phyloP scores from a whole-genome alignment of 2,329 filamentous ascomycete genomes.

The Colletotrichum sp. region DNA sequence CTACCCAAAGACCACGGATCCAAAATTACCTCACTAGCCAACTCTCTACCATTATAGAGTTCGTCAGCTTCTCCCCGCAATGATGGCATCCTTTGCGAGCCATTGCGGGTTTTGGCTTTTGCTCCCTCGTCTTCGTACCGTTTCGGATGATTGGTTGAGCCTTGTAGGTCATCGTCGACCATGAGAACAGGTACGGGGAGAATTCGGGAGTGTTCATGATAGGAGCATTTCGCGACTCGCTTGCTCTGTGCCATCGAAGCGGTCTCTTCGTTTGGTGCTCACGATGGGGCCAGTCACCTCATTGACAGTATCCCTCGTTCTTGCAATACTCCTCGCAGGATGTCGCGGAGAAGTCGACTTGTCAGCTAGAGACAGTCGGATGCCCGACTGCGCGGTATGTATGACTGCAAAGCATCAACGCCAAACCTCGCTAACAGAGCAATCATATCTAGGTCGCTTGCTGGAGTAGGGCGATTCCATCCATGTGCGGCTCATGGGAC shows the following conservation, averaged over 20 bases:
- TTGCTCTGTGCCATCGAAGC: neutral
- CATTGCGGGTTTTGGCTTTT: neutral
- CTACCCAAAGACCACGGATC: neutral
- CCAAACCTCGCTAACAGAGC: neutral
- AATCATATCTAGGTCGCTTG: neutral
- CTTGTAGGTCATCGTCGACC: neutral
- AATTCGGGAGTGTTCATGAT: no score
- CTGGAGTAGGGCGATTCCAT: neutral
- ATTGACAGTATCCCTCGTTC: neutral
- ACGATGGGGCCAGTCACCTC: neutral
- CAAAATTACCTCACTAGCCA: neutral
- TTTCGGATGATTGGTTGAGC: neutral
- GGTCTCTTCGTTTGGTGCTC: neutral
- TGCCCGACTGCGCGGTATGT: neutral
- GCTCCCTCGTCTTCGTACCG: neutral
- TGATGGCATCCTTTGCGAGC: neutral
- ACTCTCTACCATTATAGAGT: neutral
- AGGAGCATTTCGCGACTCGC: neutral
- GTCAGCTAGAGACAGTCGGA: neutral
- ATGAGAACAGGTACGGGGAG: no score
- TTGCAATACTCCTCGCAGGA: neutral
- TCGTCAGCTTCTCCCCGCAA: neutral
- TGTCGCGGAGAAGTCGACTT: neutral
- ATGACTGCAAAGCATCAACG: fast-evolving
- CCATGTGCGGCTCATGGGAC: neutral